These are phyloP conservation scores for Bryopsis sp. DNA, from an alignment of 139 green algal genomes.

Conservation along the genomic window DNA sequence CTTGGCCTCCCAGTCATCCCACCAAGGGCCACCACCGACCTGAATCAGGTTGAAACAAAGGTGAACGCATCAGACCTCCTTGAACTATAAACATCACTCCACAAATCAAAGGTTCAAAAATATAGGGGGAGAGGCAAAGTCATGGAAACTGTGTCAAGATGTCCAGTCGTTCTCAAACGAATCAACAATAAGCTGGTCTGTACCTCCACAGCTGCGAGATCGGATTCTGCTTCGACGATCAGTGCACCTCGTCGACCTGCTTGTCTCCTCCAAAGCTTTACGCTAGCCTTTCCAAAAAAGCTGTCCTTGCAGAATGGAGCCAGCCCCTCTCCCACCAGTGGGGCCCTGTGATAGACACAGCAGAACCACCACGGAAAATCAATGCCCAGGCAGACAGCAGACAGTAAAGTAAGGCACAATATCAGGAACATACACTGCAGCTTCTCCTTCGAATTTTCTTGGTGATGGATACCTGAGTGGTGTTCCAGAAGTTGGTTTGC, in stretches of 20 bases:
- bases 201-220: conserved; percentile 68
- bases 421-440: background rate
- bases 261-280: conserved; percentile 54
- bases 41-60: conserved; percentile 21
- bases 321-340: conserved; percentile 68
- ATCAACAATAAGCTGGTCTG: background rate
- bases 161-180: too few species aligned
- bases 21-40: conserved; percentile 92
- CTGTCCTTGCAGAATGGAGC: conserved; percentile 81
- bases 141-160: too few species aligned
- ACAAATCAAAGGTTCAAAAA: too few species aligned
- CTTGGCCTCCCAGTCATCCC: conserved; percentile 51
- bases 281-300: conserved; percentile 59
- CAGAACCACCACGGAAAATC: background rate
- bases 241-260: conserved; percentile 16
- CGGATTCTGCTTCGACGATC: conserved; percentile 59
- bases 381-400: background rate
- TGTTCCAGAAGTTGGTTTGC: conserved; percentile 37
- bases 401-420: background rate
- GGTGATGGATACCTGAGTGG: conserved; percentile 29
- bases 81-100: too few species aligned
- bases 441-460: background rate
- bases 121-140: too few species aligned
- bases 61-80: background rate
- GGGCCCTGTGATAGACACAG: conserved; percentile 37